These are phyloP conservation scores for Heliosperma pusillum DNA, from an alignment of 148 eudicot genomes.

Conservation along the genomic window DNA sequence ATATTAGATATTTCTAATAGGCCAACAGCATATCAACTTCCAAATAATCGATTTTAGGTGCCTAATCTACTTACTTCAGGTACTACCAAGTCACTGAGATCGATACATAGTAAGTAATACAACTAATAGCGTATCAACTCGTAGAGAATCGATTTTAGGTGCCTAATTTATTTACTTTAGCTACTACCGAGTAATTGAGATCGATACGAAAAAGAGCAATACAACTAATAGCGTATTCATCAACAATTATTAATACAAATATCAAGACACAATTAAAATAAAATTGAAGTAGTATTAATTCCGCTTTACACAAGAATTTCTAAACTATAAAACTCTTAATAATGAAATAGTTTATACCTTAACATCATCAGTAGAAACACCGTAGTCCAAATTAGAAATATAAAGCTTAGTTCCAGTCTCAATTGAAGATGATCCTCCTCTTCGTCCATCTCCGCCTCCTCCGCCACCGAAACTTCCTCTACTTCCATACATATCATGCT, in stretches of 20 bases:
- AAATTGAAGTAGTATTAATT: no score
- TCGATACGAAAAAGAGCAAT: no score
- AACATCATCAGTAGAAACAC: conserved; percentile 83
- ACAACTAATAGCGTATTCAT: no score
- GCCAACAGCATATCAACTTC: neutral
- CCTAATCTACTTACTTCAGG: neutral
- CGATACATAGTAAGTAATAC: no score
- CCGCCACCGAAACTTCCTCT: conserved; percentile 33
- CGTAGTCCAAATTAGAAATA: conserved; percentile 83
- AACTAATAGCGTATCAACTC: neutral
- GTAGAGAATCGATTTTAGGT: neutral
- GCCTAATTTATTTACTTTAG: neutral
- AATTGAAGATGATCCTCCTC: conserved; percentile 40
- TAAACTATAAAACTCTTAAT: conserved; percentile 10
- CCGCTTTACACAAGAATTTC: no score
- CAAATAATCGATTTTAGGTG: neutral
- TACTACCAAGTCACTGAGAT: neutral
- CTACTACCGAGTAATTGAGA: no score
- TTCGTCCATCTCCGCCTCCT: conserved; percentile 1
- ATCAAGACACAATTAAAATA: no score
- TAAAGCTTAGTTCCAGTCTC: conserved; percentile 93
- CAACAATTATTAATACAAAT: no score
- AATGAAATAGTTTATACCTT: conserved; percentile 42
- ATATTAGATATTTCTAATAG: no score
- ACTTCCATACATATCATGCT: conserved; percentile 63